phyloP scores from a whole-genome alignment of 768 basidiomycete species.

The Infundibulicybe gibba region DNA sequence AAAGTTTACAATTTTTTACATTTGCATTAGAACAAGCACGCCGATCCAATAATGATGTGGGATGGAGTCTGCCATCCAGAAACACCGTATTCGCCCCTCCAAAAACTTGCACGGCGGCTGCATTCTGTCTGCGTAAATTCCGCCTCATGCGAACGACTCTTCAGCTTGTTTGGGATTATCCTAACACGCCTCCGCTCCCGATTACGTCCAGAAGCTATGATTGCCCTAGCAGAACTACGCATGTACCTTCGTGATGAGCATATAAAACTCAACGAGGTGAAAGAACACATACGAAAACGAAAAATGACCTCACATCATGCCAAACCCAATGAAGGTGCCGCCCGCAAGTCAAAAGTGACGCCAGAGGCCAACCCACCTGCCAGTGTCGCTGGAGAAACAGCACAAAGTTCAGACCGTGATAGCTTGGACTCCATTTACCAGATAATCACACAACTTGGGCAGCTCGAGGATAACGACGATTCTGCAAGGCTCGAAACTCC shows the following conservation, averaged over 20 bases:
- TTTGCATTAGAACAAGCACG: slow-evolving; percentile 2
- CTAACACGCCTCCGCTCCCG: slow-evolving; percentile 20
- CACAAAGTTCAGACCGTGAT: too few species aligned
- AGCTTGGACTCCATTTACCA: too few species aligned
- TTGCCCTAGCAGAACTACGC: slow-evolving; percentile 19
- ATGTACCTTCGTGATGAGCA: slow-evolving; percentile 23
- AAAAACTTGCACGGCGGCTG: slow-evolving; percentile 13
- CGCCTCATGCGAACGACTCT: slow-evolving; percentile 25
- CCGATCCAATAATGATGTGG: slow-evolving; percentile 9
- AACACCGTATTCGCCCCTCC: slow-evolving; percentile 8
- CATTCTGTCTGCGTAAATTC: slow-evolving; percentile 24
- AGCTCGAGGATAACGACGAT: too few species aligned
- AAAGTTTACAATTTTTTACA: too few species aligned
- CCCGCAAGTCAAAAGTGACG: too few species aligned
- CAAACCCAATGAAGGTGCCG: too few species aligned
- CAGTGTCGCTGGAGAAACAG: too few species aligned
- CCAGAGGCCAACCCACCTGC: too few species aligned
- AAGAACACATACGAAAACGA: not conserved
- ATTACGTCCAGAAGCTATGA: slow-evolving; percentile 13
- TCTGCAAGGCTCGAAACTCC: too few species aligned
- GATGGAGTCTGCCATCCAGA: slow-evolving; percentile 4
- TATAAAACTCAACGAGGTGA: slow-evolving; percentile 3
- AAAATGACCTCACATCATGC: not conserved
- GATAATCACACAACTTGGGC: too few species aligned
- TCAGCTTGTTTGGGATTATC: slow-evolving; percentile 25